phyloP scores from a whole-genome alignment of 1,284 basidiomycete species.

The Austroboletus niveus region DNA sequence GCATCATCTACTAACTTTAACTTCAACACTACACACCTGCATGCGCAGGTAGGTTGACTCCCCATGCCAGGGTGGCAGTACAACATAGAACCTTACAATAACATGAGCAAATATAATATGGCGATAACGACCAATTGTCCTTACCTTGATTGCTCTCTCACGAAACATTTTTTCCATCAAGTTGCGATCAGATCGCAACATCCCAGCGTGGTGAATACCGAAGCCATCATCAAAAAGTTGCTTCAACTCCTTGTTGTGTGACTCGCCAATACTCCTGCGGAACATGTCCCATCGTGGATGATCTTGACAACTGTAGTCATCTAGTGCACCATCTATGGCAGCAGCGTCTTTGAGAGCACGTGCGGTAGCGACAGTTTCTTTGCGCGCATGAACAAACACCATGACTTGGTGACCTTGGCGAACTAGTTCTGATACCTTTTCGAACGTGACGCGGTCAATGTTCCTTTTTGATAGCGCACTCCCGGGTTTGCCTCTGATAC shows the following conservation, averaged over 20 bases:
- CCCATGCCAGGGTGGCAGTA: slow-evolving; percentile 98
- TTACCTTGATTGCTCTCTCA: slow-evolving; percentile 86
- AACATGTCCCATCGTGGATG: slow-evolving; percentile 79
- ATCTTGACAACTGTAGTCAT: slow-evolving; percentile 78
- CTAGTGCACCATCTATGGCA: slow-evolving; percentile 66
- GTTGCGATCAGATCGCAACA: slow-evolving; percentile 93
- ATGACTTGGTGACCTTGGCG: slow-evolving; percentile 95
- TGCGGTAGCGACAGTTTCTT: slow-evolving; percentile 96
- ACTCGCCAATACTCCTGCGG: slow-evolving; percentile 75
- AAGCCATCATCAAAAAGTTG: slow-evolving; percentile 91
- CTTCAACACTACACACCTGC: slow-evolving; percentile 59
- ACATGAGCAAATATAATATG: slow-evolving; percentile 7
- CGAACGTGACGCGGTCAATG: slow-evolving; percentile 86
- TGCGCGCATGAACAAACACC: slow-evolving; percentile 99
- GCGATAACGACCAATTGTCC: background rate
- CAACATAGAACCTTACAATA: slow-evolving; percentile 86
- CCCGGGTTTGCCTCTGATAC: slow-evolving; percentile 89
- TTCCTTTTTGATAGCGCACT: slow-evolving; percentile 78
- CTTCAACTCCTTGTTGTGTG: slow-evolving; percentile 96
- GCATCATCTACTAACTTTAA: slow-evolving; percentile 8
- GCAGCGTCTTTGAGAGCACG: slow-evolving; percentile 84
- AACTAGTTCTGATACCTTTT: slow-evolving; percentile 87
- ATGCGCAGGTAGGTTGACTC: slow-evolving; percentile 98
- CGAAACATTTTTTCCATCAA: slow-evolving; percentile 97
- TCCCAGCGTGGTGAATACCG: slow-evolving; percentile 98